Conservation (phyloP, 257 asterid genomes). For the Nicotiana attenuata region DNA sequence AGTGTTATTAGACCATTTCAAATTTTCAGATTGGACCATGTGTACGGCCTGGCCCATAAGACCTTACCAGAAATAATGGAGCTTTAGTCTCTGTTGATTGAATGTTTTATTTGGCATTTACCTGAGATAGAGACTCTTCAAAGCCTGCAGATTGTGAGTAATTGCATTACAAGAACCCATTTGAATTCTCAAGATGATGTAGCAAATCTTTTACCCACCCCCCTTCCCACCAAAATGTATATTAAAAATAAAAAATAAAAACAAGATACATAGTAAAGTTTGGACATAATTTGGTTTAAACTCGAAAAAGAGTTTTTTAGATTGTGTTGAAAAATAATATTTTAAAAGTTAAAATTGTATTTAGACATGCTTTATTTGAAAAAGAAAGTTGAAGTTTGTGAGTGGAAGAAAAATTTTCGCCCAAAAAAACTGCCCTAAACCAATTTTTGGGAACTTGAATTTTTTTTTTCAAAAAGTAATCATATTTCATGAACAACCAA, state of each 20-base stretch:
- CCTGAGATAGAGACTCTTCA: neutral
- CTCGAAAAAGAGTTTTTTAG: too few species aligned
- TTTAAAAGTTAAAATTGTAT: neutral
- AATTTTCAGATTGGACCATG: neutral
- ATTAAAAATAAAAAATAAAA: too few species aligned
- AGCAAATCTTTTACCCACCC: neutral
- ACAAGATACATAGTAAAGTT: too few species aligned
- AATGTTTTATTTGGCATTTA: constrained; percentile 8
- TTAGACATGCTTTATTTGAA: too few species aligned
- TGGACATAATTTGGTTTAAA: too few species aligned
- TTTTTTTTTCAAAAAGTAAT: too few species aligned
- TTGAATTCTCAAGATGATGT: neutral
- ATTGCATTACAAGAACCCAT: neutral
- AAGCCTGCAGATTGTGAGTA: neutral
- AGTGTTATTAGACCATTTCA: neutral
- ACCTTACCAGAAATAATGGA: neutral
- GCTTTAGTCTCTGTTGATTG: neutral
- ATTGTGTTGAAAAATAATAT: too few species aligned
- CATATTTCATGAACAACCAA: too few species aligned
- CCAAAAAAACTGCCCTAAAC: too few species aligned
- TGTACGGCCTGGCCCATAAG: neutral
- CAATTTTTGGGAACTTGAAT: too few species aligned
- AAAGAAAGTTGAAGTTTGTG: neutral
- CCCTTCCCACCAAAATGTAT: too few species aligned
- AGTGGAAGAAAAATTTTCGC: too few species aligned